phyloP scores from a whole-genome alignment of 2,329 filamentous ascomycete species.

The Phymatotrichopsis omnivora region DNA sequence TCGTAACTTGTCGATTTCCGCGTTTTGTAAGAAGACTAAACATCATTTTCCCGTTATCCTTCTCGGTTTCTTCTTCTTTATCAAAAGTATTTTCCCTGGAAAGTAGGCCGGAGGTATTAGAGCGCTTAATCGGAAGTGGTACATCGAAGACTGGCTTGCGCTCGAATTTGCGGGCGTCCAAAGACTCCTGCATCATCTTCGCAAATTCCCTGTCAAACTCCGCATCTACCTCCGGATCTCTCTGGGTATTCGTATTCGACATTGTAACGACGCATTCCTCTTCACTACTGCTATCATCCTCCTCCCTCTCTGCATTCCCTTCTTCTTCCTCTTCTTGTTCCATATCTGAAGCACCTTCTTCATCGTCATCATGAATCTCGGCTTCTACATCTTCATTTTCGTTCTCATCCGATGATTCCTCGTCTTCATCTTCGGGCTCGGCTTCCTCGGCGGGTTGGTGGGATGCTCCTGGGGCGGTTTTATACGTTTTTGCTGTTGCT shows the following conservation, averaged over 20 bases:
- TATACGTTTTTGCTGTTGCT: slow-evolving; percentile 83
- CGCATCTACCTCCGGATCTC: slow-evolving; percentile 87
- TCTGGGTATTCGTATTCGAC: slow-evolving; percentile 80
- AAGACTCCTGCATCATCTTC: slow-evolving; percentile 95
- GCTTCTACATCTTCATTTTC: slow-evolving; percentile 35
- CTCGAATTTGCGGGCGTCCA: slow-evolving; percentile 92
- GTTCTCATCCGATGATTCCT: slow-evolving; percentile 43
- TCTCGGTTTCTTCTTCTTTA: slow-evolving; percentile 34
- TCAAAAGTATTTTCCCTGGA: slow-evolving; percentile 47
- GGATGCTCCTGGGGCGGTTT: slow-evolving; percentile 63
- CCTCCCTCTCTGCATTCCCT: slow-evolving; percentile 39
- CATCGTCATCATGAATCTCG: slow-evolving; percentile 42
- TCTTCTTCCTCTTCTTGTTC: slow-evolving; percentile 33
- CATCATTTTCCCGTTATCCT: slow-evolving; percentile 61
- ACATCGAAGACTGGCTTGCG: slow-evolving; percentile 91
- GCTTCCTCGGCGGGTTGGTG: slow-evolving; percentile 54
- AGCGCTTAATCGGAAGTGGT: slow-evolving; percentile 78
- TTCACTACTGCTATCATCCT: slow-evolving; percentile 36
- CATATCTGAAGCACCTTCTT: slow-evolving; percentile 38
- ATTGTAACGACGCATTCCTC: slow-evolving; percentile 87
- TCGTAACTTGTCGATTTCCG: slow-evolving; percentile 74
- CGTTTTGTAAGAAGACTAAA: slow-evolving; percentile 94
- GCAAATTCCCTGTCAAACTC: slow-evolving; percentile 97
- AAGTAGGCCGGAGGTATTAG: slow-evolving; percentile 28
- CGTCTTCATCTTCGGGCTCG: slow-evolving; percentile 51